Conservation (phyloP, 148 eudicot species). For the Amaranthus palmeri region DNA sequence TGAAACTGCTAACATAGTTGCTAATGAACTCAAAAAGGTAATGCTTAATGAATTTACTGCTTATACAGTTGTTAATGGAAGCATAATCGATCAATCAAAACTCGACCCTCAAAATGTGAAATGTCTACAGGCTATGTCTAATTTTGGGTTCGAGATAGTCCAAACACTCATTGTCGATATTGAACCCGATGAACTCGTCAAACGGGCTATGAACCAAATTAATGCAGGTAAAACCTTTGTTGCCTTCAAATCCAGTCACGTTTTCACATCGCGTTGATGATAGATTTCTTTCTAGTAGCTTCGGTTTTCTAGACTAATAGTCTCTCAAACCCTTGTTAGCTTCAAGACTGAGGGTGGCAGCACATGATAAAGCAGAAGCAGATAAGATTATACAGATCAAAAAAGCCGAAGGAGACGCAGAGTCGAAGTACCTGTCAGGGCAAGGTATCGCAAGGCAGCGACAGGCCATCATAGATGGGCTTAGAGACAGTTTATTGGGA, state of each 20-base stretch:
- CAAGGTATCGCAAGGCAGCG: slow-evolving; percentile 41
- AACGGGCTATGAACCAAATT: slow-evolving; percentile 46
- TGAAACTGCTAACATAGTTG: slow-evolving; percentile 34
- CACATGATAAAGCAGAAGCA: slow-evolving; percentile 40
- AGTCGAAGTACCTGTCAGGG: slow-evolving; percentile 40
- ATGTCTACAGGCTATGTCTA: slow-evolving; percentile 34
- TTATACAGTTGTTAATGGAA: slow-evolving; percentile 31
- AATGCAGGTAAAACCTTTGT: slow-evolving; percentile 35
- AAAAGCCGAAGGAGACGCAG: slow-evolving; percentile 41
- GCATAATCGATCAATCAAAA: slow-evolving; percentile 19
- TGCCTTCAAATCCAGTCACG: neutral
- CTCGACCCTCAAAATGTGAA: neutral
- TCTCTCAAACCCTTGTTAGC: slow-evolving; percentile 21
- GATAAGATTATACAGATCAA: slow-evolving; percentile 39
- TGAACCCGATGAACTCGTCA: slow-evolving; percentile 39
- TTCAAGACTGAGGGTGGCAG: slow-evolving; percentile 36
- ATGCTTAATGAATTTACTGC: slow-evolving; percentile 4
- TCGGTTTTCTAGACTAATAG: neutral
- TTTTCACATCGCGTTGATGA: neutral
- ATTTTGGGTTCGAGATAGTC: slow-evolving; percentile 41
- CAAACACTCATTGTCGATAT: slow-evolving; percentile 44
- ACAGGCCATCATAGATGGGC: slow-evolving; percentile 41
- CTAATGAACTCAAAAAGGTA: slow-evolving; percentile 36
- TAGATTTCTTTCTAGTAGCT: neutral
- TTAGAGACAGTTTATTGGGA: slow-evolving; percentile 39